These are phyloP conservation scores for Arachis stenosperma DNA, from an alignment of 306 rosid genomes.

Conservation along the genomic window DNA sequence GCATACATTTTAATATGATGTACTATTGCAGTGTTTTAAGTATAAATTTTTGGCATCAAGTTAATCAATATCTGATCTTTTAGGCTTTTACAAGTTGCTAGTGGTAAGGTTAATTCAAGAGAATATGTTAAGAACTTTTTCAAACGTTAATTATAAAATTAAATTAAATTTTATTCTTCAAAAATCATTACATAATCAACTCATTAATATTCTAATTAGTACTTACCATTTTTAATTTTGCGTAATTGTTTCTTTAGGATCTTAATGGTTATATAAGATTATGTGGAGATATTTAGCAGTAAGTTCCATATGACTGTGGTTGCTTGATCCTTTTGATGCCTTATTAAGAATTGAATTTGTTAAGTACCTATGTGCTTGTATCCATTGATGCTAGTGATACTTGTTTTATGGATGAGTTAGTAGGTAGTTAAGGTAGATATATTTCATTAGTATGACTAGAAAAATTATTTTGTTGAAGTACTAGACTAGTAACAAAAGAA, in stretches of 20 bases:
- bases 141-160: not conserved
- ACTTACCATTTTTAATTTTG: not conserved
- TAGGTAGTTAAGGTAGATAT: not conserved
- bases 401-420: too few relatives aligned
- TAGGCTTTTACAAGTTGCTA: not conserved
- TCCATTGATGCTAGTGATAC: too few relatives aligned
- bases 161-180: not conserved
- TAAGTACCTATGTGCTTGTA: too few relatives aligned
- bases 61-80: not conserved
- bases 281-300: constrained; percentile 5
- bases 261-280: not conserved
- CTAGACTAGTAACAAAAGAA: constrained; percentile 10
- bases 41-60: not conserved
- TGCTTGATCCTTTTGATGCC: constrained; percentile 14
- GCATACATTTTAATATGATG: constrained; percentile 4
- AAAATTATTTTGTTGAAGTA: constrained; percentile 33
- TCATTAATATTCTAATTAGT: not conserved
- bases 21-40: not conserved
- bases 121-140: not conserved
- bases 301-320: not conserved
- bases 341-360: not conserved
- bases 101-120: not conserved
- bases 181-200: not conserved
- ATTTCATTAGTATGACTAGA: constrained; percentile 28
- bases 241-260: constrained; percentile 3